Percentiles rank a stretch among this genome's conserved stretches.
Evolutionary conservation across 2,329 filamentous ascomycete genomes (phyloP).

Genomic region (Aspergillus hortae): DNA sequence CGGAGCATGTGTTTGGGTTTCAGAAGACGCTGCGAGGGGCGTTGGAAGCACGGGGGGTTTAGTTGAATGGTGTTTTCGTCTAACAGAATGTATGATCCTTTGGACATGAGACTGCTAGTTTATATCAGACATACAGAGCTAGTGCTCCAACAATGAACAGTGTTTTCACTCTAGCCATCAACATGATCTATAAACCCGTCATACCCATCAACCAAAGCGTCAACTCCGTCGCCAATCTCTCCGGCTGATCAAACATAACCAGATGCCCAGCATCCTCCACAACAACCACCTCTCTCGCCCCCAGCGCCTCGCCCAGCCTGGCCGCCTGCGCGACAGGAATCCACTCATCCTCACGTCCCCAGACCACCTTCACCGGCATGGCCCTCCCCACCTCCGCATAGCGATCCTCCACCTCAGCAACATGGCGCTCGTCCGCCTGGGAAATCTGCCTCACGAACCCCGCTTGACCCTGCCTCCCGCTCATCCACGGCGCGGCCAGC

Average conservation of each 20-base stretch:
- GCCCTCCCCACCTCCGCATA: slow-evolving; percentile 35
- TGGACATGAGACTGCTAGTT: too few species aligned
- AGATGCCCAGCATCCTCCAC: slow-evolving; percentile 44
- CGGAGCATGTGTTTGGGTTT: slow-evolving; percentile 35
- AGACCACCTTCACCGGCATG: slow-evolving; percentile 42
- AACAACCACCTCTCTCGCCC: slow-evolving; percentile 22
- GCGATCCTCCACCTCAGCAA: slow-evolving; percentile 34
- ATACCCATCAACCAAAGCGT: background rate
- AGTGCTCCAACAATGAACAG: too few species aligned
- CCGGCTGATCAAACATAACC: slow-evolving; percentile 44
- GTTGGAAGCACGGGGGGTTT: background rate
- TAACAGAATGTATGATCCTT: background rate
- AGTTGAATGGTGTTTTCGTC: background rate
- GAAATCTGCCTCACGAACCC: slow-evolving; percentile 41
- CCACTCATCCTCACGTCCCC: slow-evolving; percentile 45
- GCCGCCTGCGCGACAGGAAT: slow-evolving; percentile 40
- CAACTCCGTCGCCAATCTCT: slow-evolving; percentile 36
- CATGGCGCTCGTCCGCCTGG: slow-evolving; percentile 30
- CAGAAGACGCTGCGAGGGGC: slow-evolving; percentile 10
- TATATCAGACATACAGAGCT: too few species aligned
- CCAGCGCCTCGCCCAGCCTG: slow-evolving; percentile 26
- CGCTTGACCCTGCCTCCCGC: slow-evolving; percentile 22
- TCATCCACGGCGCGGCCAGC: slow-evolving; percentile 36
- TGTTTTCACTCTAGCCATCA: too few species aligned
- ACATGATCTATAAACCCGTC: background rate